phyloP scores from a whole-genome alignment of 2,329 filamentous ascomycete genomes.

The Neofusicoccum sp. region DNA sequence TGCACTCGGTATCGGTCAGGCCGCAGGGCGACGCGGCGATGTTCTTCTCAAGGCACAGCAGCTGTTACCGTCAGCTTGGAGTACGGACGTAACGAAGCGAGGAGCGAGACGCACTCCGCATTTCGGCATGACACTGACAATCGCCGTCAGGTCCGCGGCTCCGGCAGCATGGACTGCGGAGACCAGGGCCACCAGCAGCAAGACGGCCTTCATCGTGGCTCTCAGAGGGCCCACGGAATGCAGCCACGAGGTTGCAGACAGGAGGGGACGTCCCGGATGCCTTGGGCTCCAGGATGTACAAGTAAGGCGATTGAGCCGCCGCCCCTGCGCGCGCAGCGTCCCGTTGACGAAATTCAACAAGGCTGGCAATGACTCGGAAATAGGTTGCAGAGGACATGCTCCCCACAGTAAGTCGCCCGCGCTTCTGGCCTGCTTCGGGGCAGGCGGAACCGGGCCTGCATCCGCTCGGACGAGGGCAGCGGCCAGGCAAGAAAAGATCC shows the following conservation, averaged over 20 bases:
- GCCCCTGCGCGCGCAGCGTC: not conserved
- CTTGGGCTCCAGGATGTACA: not conserved
- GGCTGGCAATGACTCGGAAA: constrained; percentile 14
- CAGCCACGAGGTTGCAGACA: not conserved
- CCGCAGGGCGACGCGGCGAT: constrained; percentile 31
- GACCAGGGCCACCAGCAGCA: constrained; percentile 2
- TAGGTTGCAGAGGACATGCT: not conserved
- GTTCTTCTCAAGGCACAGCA: constrained; percentile 29
- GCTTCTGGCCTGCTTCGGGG: not conserved
- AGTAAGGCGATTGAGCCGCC: not conserved
- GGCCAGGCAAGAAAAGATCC: not conserved
- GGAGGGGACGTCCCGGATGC: not conserved
- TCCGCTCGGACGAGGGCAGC: not conserved
- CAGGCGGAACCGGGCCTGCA: not conserved
- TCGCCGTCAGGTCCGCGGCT: constrained; percentile 1
- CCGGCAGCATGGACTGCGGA: constrained; percentile 4
- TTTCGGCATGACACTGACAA: constrained; percentile 5
- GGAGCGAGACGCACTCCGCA: constrained; percentile 12
- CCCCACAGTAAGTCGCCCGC: not conserved
- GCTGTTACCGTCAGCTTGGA: constrained; percentile 22
- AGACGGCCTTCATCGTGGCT: constrained; percentile 3
- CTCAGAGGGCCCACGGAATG: not conserved
- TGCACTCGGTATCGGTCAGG: constrained; percentile 32
- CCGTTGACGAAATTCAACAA: not conserved
- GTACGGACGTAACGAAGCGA: constrained; percentile 4